Base-by-base conservation (phyloP, 2,329 filamentous ascomycete genomes). In the Hymenoscyphus scutula region DNA sequence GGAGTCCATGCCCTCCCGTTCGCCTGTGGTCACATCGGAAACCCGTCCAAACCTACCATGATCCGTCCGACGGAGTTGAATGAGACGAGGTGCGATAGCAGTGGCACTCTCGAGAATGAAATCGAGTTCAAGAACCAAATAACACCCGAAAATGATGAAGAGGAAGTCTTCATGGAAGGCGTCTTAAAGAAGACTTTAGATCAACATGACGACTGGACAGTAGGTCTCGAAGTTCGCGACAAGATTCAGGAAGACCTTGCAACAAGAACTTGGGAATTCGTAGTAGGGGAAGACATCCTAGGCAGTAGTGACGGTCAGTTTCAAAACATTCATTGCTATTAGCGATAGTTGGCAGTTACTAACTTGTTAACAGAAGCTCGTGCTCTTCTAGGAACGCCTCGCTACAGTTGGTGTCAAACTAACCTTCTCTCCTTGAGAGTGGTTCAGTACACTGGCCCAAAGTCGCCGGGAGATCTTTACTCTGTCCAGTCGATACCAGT, bases 371-470 rank as follows among this genome's bases (percentile, higher is more conserved):
- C 15, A 48, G 41, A 48, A 48, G 41, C 41, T 11, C 41, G 41
- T 17, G 41, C n/a, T 48, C 41, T 48, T 23, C n/a, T 48, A 19
- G 41, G 41, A 48, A 48, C 19, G 41, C 41, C 23, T 11, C 56
- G 60, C 3, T 65, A 66, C 45, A 45, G 62, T 11, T 10, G 38
- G 25, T 56, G 60, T 4, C 67, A 62, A 53, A 37, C 53, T 10
- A 55, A 11, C 2, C 29, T 72, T 15, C n/a, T 64, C 5, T 70
- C 64, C 5, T 57, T 72, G n/a, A 71, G 64, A 59, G 67, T 71
- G 3, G 66, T 71, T 7, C 69, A 72, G 55, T 69, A 69, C 45
- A 53, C 61, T n/a, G 69, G 69, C 7, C 64, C 68, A 19, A 27
- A 41, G 2, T 62, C 37, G 1, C 25, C 60, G 2, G 54, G 53